Percentiles rank a stretch among this genome's conserved stretches.
phyloP scores from a whole-genome alignment of 345 rosid genomes.

The Arabis alpina region DNA sequence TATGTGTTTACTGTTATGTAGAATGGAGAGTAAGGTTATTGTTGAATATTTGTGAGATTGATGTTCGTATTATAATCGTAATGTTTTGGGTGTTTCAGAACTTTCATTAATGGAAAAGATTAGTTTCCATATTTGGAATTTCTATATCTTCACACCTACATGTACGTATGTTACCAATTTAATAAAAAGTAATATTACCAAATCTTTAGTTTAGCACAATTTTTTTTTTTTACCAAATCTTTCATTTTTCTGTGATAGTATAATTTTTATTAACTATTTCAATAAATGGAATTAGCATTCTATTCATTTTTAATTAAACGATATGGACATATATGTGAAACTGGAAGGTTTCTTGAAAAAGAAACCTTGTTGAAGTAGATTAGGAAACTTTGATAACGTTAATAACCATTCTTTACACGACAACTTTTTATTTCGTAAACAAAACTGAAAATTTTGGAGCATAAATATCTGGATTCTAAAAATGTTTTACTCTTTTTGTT shows the following conservation, averaged over 20 bases:
- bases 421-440: no score
- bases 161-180: background rate
- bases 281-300: background rate
- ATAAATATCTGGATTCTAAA: no score
- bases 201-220: background rate
- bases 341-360: no score
- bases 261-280: background rate
- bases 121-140: constrained; percentile 23
- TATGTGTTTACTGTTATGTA: constrained; percentile 31
- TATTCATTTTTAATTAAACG: background rate
- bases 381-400: no score
- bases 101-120: constrained; percentile 30
- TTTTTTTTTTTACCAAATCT: no score
- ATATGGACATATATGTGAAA: no score
- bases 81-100: constrained; percentile 7
- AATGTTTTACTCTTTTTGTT: no score
- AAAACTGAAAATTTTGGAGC: no score
- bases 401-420: no score
- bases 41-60: constrained; percentile 20
- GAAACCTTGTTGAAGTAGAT: no score
- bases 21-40: constrained; percentile 28
- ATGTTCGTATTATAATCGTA: constrained; percentile 27
- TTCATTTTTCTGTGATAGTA: background rate
- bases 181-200: background rate
- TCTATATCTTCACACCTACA: background rate